A percentile compares a stretch with the other conserved stretches of the same genome.
These are phyloP conservation scores for Phallus indusiatus DNA, from an alignment of 768 basidiomycete genomes.

Conservation along the genomic window DNA sequence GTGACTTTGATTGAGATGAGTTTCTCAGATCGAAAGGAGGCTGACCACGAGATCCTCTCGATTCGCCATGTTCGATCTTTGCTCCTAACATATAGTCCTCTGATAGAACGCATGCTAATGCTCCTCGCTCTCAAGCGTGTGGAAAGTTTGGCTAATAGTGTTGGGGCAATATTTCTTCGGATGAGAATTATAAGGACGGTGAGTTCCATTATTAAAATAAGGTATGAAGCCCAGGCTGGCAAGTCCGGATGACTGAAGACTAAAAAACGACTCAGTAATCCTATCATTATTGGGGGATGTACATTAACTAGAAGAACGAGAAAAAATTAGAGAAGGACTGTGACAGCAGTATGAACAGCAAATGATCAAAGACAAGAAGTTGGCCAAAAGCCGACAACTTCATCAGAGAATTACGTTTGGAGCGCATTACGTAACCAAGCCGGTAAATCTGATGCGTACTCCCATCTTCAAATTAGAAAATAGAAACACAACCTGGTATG, in stretches of 20 bases:
- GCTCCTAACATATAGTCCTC: constrained; percentile 59
- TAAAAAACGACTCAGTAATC: not conserved
- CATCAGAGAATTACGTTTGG: not conserved
- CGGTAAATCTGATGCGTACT: too few species aligned
- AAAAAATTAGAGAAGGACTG: not conserved
- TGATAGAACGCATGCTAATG: constrained; percentile 68
- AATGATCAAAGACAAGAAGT: not conserved
- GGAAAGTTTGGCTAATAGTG: constrained; percentile 50
- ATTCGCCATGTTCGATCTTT: constrained; percentile 46
- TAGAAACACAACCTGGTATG: too few species aligned
- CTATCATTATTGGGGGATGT: not conserved
- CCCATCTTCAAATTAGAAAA: too few species aligned
- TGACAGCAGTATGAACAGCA: too few species aligned
- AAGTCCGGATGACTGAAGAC: constrained; percentile 1
- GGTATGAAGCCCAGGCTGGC: constrained; percentile 4
- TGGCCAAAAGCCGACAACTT: not conserved
- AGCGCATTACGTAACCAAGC: too few species aligned
- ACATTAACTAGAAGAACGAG: not conserved
- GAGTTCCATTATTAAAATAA: constrained; percentile 5
- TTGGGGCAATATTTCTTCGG: constrained; percentile 59
- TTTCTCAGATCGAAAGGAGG: constrained; percentile 39
- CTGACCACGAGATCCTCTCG: constrained; percentile 58
- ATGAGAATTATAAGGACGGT: constrained; percentile 31
- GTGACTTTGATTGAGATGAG: constrained; percentile 57
- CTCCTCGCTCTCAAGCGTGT: constrained; percentile 55